Evolutionary conservation across 441 rosid genomes (phyloP), one percentile per base, ranked within the genome.

Genomic region (Corymbia citriodora): DNA sequence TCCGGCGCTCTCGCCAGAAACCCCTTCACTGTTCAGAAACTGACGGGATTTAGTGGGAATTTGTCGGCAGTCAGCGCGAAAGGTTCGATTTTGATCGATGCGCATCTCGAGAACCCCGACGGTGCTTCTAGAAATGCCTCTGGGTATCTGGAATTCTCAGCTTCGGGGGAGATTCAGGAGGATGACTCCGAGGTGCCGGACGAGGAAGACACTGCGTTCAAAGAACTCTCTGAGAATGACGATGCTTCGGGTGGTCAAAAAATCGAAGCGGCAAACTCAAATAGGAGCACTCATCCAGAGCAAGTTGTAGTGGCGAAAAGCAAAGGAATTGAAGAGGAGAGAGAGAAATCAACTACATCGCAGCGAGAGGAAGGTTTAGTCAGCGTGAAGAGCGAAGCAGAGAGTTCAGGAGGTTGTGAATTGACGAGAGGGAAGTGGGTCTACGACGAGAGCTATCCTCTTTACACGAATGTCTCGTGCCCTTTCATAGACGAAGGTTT

Each of bases 401-500:
- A 88, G 91, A 88, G 87, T 13, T 55, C 9, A 52, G 87, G 90
- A 61, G 94, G 91, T 33, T 97, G 98, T 88, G 99, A 98, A 92
- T 45, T 95, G 88, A 93, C 95, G 23, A 94, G 90, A 90, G 99
- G 99, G 92, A 94, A 91, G 91, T 98, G 99, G 99, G 95, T 96
- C 53, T 95, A 96, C 89, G 97, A 97, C 85, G 95, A 92, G 91
- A 93, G 93, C 90, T 95, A 95, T 90, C 96, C 95, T 87, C 89
- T 94, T 87, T 97, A 97, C 92, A 97, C 96, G 50, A 95, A 95
- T 90, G 83, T 61, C 27, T 94, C 98, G 29, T 97, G 99, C 90
- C 98, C 99, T 57, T 96, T 96, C 89, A 96, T 97, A 63, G 99
- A 98, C 91, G 97, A 98, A 94, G 99, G 98, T 33, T 98, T 98